Conservation (phyloP, 805 yeast species). For the Pichia exigua region DNA sequence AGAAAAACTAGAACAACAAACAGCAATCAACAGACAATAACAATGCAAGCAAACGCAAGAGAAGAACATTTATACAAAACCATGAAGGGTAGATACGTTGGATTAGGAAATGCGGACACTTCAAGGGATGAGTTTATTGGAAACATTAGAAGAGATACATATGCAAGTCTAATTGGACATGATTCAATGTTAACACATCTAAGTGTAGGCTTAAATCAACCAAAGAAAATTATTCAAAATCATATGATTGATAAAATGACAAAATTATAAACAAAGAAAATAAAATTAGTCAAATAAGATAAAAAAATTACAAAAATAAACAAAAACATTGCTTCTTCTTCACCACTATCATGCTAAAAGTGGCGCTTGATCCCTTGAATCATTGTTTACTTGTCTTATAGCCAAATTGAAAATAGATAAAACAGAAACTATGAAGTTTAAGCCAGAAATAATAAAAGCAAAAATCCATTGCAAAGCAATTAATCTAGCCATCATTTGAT, state of each 20-base stretch:
- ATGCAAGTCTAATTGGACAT: conserved; percentile 55
- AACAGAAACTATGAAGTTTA: conserved; percentile 45
- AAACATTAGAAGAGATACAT: conserved; percentile 61
- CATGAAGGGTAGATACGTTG: conserved; percentile 52
- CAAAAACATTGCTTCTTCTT: background rate
- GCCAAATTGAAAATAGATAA: conserved; percentile 37
- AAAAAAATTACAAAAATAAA: background rate
- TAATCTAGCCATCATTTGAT: conserved; percentile 59
- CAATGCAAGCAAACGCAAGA: background rate
- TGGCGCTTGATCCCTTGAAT: conserved; percentile 28
- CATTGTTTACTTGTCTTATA: conserved; percentile 7
- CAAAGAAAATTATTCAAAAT: conserved; percentile 26
- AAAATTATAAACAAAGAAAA: conserved; percentile 13
- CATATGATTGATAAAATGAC: conserved; percentile 35
- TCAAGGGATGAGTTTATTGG: conserved; percentile 60
- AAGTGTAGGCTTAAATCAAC: conserved; percentile 43
- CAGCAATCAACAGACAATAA: too few relatives aligned
- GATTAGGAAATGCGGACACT: conserved; percentile 71
- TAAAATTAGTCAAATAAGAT: background rate
- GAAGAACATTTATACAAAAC: conserved; percentile 4
- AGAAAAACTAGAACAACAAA: background rate
- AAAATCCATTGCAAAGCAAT: conserved; percentile 84
- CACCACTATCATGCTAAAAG: conserved; percentile 15
- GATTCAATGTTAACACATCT: conserved; percentile 45
- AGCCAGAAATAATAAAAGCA: conserved; percentile 58